Conservation (phyloP, 2,329 filamentous ascomycete genomes). For the Emericellopsis cladophorae region DNA sequence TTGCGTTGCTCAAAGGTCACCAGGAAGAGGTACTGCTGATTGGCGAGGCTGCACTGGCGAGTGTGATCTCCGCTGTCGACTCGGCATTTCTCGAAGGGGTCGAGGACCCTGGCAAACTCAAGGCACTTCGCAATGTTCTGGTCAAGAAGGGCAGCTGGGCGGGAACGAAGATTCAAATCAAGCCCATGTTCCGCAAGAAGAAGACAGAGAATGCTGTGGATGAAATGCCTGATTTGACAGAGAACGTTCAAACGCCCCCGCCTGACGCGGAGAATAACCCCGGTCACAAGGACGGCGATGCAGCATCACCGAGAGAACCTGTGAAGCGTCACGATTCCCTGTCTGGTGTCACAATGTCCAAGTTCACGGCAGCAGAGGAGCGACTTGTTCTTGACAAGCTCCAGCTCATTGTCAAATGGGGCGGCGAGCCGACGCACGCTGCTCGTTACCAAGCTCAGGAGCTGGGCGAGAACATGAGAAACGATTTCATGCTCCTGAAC, state of each 20-base stretch:
- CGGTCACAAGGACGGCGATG: slow-evolving; percentile 8
- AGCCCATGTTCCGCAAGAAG: slow-evolving; percentile 94
- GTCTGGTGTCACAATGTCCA: slow-evolving; percentile 81
- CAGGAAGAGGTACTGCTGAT: slow-evolving; percentile 93
- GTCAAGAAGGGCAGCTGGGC: slow-evolving; percentile 89
- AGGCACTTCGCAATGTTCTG: slow-evolving; percentile 70
- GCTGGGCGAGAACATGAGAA: slow-evolving; percentile 88
- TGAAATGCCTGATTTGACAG: slow-evolving; percentile 18
- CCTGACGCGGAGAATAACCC: slow-evolving; percentile 7
- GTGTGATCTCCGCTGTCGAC: slow-evolving; percentile 80
- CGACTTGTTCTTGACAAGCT: slow-evolving; percentile 89
- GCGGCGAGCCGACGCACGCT: slow-evolving; percentile 93
- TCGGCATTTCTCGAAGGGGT: slow-evolving; percentile 64
- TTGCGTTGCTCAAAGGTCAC: slow-evolving; percentile 86
- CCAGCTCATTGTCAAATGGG: slow-evolving; percentile 98
- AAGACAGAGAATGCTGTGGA: slow-evolving; percentile 39
- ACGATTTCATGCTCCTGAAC: slow-evolving; percentile 87
- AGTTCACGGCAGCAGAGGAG: slow-evolving; percentile 87
- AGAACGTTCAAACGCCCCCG: slow-evolving; percentile 12
- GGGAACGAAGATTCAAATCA: slow-evolving; percentile 97
- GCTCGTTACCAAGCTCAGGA: slow-evolving; percentile 94
- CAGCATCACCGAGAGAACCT: slow-evolving; percentile 11
- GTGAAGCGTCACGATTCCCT: slow-evolving; percentile 69
- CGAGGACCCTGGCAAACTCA: slow-evolving; percentile 82
- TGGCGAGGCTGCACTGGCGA: slow-evolving; percentile 77